These are phyloP conservation scores for Cercospora citrullina DNA, from an alignment of 2,329 filamentous ascomycete species.

Conservation along the genomic window DNA sequence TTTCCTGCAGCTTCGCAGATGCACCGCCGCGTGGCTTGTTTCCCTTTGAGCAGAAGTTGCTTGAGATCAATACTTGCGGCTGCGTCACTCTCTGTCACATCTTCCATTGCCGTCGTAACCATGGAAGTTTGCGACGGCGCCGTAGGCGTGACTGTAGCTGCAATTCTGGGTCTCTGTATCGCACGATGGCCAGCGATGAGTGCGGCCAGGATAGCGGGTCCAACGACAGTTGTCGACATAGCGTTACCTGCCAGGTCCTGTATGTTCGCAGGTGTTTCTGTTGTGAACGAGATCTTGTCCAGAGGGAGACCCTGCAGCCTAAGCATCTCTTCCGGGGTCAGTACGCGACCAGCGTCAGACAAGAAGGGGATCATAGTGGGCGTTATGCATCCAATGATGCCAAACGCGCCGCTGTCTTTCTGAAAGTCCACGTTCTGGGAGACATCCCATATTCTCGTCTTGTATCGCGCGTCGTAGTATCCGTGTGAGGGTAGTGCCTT, in stretches of 20 bases:
- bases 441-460: slow-evolving; percentile 61
- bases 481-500: slow-evolving; percentile 41
- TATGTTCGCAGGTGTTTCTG: slow-evolving; percentile 58
- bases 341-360: slow-evolving; percentile 59
- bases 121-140: neutral
- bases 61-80: neutral
- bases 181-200: slow-evolving; percentile 49
- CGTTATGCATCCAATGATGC: slow-evolving; percentile 67
- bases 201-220: slow-evolving; percentile 60
- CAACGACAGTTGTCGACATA: slow-evolving; percentile 74
- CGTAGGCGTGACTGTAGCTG: neutral
- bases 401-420: slow-evolving; percentile 50
- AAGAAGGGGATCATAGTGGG: slow-evolving; percentile 63
- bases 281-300: slow-evolving; percentile 61
- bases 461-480: slow-evolving; percentile 60
- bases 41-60: slow-evolving; percentile 12
- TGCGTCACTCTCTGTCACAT: neutral
- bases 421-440: slow-evolving; percentile 72
- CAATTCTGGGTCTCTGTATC: neutral
- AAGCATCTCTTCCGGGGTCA: slow-evolving; percentile 65
- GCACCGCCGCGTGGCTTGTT: slow-evolving; percentile 43
- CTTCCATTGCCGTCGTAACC: neutral
- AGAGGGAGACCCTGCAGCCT: slow-evolving; percentile 68
- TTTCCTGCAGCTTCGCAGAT: slow-evolving; percentile 55
- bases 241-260: slow-evolving; percentile 76